Base-by-base conservation (phyloP, 148 eudicot species). In the Camellia lanceoleosa region DNA sequence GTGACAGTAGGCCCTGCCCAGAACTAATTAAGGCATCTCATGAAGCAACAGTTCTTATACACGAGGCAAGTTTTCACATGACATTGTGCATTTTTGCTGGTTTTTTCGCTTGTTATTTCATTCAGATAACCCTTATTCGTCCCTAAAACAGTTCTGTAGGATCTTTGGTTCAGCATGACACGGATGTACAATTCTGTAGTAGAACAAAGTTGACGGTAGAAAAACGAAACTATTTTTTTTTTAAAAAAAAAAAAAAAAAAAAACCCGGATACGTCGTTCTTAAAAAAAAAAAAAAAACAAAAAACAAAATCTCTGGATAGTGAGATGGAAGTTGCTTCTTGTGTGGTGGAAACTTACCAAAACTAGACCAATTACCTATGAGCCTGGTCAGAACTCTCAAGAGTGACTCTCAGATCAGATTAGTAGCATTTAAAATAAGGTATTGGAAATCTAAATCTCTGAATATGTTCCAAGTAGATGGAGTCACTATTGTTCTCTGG, bases 1-100 rank as follows among this genome's bases (percentile, higher is more conserved):
- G 98, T 47, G 98, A 95, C 80, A 95, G 97, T 16, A 80, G 98
- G 78, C 98, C 98, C 7, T 95, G 98, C 81, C 88, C 89, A 6
- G 89, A 85, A 79, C 81, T 90, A 61, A 83, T 92, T 23, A 86
- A 87, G 87, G 98, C 95, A 78, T 88, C 98, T 47, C 87, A 73
- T 71, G 97, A 91, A 52, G 98, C 98, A 23, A 95, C 98, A 7
- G 89, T 90, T 80, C 96, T 95, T 60, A 95, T 95, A 83, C 98
- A 95, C 46, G 98, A 95, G 97, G 98, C 80, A 85, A 82, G 85
- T 83, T 80, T 41, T 75, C 42, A 1, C 55, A 60, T 76, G 55
- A 44, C 55, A 14, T 64, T 65, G 49, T 55, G 43, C 47, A 58
- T 46, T 71, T 72, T 81, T 42, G 44, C 49, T 73, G 76, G 76